Evolutionary conservation across 208 protist genomes (phyloP).

Genomic region (Crithidia brevicula): DNA sequence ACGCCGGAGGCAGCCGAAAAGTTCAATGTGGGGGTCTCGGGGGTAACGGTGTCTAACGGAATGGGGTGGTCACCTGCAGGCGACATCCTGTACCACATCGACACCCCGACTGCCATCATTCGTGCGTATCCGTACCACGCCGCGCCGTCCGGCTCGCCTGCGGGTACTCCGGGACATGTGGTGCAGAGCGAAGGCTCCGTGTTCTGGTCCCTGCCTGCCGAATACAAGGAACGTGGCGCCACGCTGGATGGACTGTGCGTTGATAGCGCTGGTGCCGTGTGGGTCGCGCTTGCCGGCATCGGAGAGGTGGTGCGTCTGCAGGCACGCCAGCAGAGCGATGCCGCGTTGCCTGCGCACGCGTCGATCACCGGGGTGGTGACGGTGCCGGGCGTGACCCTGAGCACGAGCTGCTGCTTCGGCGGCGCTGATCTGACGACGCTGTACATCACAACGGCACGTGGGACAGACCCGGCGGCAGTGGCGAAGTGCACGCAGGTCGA

Average conservation of each 20-base stretch:
- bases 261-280: slow-evolving; percentile 26
- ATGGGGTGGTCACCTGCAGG: slow-evolving; percentile 31
- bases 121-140: slow-evolving; percentile 25
- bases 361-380: slow-evolving; percentile 28
- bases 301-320: slow-evolving; percentile 35
- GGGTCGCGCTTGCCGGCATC: slow-evolving; percentile 32
- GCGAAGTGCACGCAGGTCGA: slow-evolving; percentile 22
- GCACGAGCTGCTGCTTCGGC: slow-evolving; percentile 43
- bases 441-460: slow-evolving; percentile 38
- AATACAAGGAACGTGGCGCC: slow-evolving; percentile 12
- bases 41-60: slow-evolving; percentile 32
- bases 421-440: slow-evolving; percentile 28
- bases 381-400: slow-evolving; percentile 17
- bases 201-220: slow-evolving; percentile 23
- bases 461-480: slow-evolving; percentile 22
- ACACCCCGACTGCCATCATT: slow-evolving; percentile 19
- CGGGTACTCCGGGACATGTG: background rate
- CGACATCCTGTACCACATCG: slow-evolving; percentile 29
- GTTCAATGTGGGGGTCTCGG: slow-evolving; percentile 15
- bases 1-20: background rate
- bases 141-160: background rate
- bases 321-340: background rate
- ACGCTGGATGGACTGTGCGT: slow-evolving; percentile 33
- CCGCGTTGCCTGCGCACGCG: background rate
- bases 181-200: slow-evolving; percentile 8